phyloP scores from a whole-genome alignment of 495 filamentous ascomycete genomes.

The Glarea lozoyensis region DNA sequence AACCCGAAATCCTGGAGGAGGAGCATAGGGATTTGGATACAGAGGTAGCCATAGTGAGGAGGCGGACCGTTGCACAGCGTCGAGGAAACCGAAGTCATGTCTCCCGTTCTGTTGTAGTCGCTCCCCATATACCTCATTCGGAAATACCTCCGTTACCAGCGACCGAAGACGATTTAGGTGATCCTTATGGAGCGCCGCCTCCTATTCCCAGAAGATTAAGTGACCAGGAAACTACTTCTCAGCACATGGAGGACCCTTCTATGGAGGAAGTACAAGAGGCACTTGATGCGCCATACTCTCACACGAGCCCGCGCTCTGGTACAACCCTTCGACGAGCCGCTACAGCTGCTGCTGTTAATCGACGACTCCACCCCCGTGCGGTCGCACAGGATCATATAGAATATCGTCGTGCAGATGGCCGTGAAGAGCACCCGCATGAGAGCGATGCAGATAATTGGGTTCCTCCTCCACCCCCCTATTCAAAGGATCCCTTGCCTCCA shows the following conservation, averaged over 20 bases:
- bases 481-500: constrained; percentile 46
- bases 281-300: constrained; percentile 65
- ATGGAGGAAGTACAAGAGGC: constrained; percentile 47
- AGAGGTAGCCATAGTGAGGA: constrained; percentile 73
- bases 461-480: constrained; percentile 84
- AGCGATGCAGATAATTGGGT: constrained; percentile 92
- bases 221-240: constrained; percentile 15
- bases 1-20: constrained; percentile 62
- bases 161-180: constrained; percentile 5
- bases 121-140: constrained; percentile 3
- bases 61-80: constrained; percentile 58
- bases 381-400: constrained; percentile 18
- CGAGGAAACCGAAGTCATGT: constrained; percentile 21
- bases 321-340: constrained; percentile 71
- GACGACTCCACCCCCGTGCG: constrained; percentile 44
- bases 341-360: constrained; percentile 64
- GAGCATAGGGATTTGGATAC: constrained; percentile 68
- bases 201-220: constrained; percentile 20
- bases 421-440: constrained; percentile 68
- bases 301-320: constrained; percentile 67
- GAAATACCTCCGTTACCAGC: constrained; percentile 12
- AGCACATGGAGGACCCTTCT: constrained; percentile 23
- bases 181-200: constrained; percentile 17
- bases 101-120: constrained; percentile 9
- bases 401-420: constrained; percentile 43